Conservation (phyloP, 2,329 filamentous ascomycete species). For the Periconia sp. region DNA sequence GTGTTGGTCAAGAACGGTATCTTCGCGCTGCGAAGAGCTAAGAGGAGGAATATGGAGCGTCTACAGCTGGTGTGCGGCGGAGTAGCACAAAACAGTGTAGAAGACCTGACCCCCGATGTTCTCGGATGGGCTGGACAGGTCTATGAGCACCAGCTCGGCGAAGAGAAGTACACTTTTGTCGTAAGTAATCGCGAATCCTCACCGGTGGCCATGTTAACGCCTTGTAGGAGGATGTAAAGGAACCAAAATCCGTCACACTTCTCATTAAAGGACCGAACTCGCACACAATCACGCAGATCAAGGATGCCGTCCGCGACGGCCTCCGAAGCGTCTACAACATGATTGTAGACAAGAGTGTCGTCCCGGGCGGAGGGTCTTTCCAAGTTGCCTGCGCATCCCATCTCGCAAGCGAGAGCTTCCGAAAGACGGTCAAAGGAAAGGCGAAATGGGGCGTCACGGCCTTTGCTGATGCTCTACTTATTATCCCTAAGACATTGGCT, state of each 20-base stretch:
- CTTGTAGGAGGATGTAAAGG: slow-evolving; percentile 85
- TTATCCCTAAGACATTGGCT: slow-evolving; percentile 97
- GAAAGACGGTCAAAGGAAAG: slow-evolving; percentile 94
- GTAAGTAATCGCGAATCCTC: slow-evolving; percentile 28
- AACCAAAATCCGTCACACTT: slow-evolving; percentile 95
- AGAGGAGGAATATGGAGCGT: slow-evolving; percentile 99
- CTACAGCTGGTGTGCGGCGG: slow-evolving; percentile 94
- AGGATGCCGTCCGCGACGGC: slow-evolving; percentile 93
- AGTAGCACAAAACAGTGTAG: slow-evolving; percentile 91
- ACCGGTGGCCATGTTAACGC: slow-evolving; percentile 23
- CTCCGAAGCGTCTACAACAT: slow-evolving; percentile 98
- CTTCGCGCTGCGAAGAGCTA: slow-evolving; percentile 88
- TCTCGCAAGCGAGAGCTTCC: slow-evolving; percentile 84
- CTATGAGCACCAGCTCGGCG: slow-evolving; percentile 95
- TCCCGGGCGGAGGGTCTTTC: slow-evolving; percentile 93
- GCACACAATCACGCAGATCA: slow-evolving; percentile 96
- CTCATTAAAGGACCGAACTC: slow-evolving; percentile 97
- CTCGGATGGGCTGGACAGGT: slow-evolving; percentile 96
- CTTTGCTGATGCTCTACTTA: slow-evolving; percentile 90
- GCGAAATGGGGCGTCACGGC: slow-evolving; percentile 94
- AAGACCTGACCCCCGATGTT: slow-evolving; percentile 84
- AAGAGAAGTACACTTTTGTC: slow-evolving; percentile 99
- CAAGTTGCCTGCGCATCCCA: slow-evolving; percentile 91
- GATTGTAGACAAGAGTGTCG: slow-evolving; percentile 96
- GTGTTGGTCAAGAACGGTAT: slow-evolving; percentile 98